phyloP scores from a whole-genome alignment of 2,329 filamentous ascomycete genomes.

The Parastagonospora avenae region DNA sequence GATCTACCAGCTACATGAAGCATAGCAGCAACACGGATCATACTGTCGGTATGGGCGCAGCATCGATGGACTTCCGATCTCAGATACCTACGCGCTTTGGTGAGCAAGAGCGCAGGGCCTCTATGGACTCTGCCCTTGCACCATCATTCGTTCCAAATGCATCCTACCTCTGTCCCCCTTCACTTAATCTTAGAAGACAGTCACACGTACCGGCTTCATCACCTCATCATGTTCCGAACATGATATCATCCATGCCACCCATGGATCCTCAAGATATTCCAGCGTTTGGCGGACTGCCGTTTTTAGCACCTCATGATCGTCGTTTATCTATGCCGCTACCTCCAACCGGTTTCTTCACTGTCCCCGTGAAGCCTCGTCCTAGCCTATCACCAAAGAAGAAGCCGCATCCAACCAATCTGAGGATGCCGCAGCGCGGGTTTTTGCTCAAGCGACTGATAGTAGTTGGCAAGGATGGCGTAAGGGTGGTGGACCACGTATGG shows the following conservation, averaged over 20 bases:
- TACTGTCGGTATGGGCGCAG: too few relatives aligned
- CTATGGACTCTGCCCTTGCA: too few relatives aligned
- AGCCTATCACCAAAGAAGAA: conserved; percentile 7
- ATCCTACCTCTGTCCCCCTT: too few relatives aligned
- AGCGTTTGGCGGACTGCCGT: too few relatives aligned
- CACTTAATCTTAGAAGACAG: too few relatives aligned
- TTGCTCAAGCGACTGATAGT: conserved; percentile 23
- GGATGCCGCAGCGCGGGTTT: not conserved
- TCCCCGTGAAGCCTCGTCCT: conserved; percentile 18
- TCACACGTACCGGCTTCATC: too few relatives aligned
- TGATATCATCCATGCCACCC: not conserved
- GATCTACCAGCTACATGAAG: not conserved
- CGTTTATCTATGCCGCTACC: conserved; percentile 14
- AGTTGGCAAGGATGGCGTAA: conserved; percentile 12
- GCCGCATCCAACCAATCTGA: not conserved
- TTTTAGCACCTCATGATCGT: not conserved
- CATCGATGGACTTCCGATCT: too few relatives aligned
- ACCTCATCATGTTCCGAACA: not conserved
- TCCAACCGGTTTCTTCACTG: conserved; percentile 25
- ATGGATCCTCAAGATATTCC: too few relatives aligned
- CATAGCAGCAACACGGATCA: not conserved
- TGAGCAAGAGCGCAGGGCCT: too few relatives aligned
- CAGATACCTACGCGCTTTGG: too few relatives aligned
- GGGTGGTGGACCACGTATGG: conserved; percentile 29
- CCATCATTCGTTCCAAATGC: too few relatives aligned